Conservation (phyloP, 2,329 filamentous ascomycete genomes). For the Daldinia sp. region DNA sequence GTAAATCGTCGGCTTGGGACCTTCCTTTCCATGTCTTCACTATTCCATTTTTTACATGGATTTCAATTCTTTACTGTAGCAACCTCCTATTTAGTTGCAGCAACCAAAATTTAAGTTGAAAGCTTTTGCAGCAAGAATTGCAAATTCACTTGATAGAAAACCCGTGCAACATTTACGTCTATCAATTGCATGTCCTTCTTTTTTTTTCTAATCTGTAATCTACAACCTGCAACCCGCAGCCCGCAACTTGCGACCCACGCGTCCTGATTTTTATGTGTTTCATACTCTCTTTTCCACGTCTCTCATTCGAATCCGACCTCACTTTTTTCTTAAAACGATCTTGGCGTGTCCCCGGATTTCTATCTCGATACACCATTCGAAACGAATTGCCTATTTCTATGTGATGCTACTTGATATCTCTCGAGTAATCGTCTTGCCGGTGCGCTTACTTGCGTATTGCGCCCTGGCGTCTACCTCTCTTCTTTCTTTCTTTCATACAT, state of each 20-base stretch:
- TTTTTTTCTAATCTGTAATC: conserved; percentile 15
- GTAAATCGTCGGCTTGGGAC: conserved; percentile 19
- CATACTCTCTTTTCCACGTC: conserved; percentile 39
- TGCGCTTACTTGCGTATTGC: conserved; percentile 47
- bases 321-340: conserved; percentile 22
- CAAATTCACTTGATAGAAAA: conserved; percentile 1
- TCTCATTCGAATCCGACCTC: conserved; percentile 39
- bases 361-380: conserved; percentile 36
- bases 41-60: not conserved
- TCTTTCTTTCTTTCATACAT: conserved; percentile 9
- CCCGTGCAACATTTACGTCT: conserved; percentile 5
- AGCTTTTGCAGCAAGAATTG: not conserved
- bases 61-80: conserved; percentile 1
- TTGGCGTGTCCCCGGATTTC: conserved; percentile 16
- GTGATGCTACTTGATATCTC: conserved; percentile 44
- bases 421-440: conserved; percentile 35
- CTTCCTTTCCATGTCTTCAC: not conserved
- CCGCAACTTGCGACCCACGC: conserved; percentile 36
- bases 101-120: not conserved
- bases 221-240: not conserved
- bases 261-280: conserved; percentile 44
- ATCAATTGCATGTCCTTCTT: conserved; percentile 9
- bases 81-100: not conserved
- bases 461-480: conserved; percentile 28
- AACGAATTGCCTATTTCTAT: conserved; percentile 32